Evolutionary conservation across 306 rosid species (phyloP).

Genomic region (Styphnolobium japonicum): DNA sequence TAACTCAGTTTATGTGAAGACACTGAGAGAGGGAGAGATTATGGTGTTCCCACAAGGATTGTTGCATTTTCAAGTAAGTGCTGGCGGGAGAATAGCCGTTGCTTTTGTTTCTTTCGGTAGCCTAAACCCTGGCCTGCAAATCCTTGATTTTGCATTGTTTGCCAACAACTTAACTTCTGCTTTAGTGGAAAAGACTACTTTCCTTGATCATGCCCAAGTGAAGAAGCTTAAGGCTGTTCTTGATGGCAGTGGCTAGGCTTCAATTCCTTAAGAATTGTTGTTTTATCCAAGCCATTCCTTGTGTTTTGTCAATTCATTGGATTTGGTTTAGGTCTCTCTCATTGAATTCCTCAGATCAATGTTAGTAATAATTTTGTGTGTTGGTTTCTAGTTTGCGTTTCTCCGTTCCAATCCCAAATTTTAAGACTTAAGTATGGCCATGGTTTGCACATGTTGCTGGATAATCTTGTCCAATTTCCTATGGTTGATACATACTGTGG

Average conservation of each 20-base stretch:
- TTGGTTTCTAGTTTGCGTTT: not conserved
- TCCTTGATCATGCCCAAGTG: slow-evolving; percentile 50
- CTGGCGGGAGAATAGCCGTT: slow-evolving; percentile 28
- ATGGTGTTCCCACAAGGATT: slow-evolving; percentile 68
- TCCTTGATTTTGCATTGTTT: slow-evolving; percentile 51
- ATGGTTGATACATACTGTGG: too few relatives aligned
- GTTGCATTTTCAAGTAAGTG: slow-evolving; percentile 58
- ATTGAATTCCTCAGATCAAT: not conserved
- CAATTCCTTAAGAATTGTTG: too few relatives aligned
- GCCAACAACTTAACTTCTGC: slow-evolving; percentile 39
- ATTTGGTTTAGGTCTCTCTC: too few relatives aligned
- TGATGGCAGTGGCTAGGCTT: slow-evolving; percentile 32
- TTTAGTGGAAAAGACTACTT: slow-evolving; percentile 46
- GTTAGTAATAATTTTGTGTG: not conserved
- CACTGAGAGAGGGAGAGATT: slow-evolving; percentile 44
- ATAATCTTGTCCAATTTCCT: not conserved
- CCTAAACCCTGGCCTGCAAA: slow-evolving; percentile 61
- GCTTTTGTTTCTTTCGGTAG: slow-evolving; percentile 46
- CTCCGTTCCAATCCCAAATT: too few relatives aligned
- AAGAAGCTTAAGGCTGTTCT: slow-evolving; percentile 60
- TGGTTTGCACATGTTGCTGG: not conserved
- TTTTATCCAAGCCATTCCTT: too few relatives aligned
- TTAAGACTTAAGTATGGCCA: too few relatives aligned
- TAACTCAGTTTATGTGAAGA: slow-evolving; percentile 42
- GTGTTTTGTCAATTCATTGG: too few relatives aligned